These are phyloP conservation scores for Brettanomyces anomalus DNA, from an alignment of 805 yeast species.

Conservation along the genomic window DNA sequence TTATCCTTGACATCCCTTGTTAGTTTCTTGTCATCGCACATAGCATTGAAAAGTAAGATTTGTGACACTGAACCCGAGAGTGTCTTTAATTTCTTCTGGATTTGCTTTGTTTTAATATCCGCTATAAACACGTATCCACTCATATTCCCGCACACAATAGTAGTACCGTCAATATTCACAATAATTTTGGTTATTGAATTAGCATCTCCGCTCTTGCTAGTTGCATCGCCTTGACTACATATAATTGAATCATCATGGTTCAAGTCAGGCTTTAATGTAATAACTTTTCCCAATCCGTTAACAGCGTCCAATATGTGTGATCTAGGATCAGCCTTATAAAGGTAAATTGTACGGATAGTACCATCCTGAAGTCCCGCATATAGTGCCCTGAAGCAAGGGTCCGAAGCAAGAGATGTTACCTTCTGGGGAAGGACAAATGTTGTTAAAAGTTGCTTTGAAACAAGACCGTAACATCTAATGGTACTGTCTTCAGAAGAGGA, in stretches of 20 bases:
- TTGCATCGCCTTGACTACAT: conserved; percentile 34
- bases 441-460: conserved; percentile 38
- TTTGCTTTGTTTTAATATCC: conserved; percentile 66
- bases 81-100: conserved; percentile 43
- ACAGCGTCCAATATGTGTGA: conserved; percentile 39
- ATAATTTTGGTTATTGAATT: conserved; percentile 42
- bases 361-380: conserved; percentile 69
- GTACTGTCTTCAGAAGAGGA: conserved; percentile 72
- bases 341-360: conserved; percentile 42
- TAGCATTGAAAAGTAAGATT: conserved; percentile 14
- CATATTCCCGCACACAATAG: conserved; percentile 63
- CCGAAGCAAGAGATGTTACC: conserved; percentile 51
- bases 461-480: conserved; percentile 57
- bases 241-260: conserved; percentile 42
- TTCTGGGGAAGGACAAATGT: conserved; percentile 64
- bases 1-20: conserved; percentile 21
- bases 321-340: conserved; percentile 32
- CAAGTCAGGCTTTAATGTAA: conserved; percentile 42
- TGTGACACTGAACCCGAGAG: conserved; percentile 20
- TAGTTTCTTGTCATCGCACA: conserved; percentile 9
- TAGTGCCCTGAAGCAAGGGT: conserved; percentile 69
- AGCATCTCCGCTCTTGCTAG: conserved; percentile 9
- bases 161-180: conserved; percentile 68
- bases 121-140: conserved; percentile 58
- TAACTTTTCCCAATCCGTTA: conserved; percentile 49